A percentile compares a stretch with the other conserved stretches of the same genome.
phyloP scores from a whole-genome alignment of 148 eudicot species.

The Mesembryanthemum crystallinum region DNA sequence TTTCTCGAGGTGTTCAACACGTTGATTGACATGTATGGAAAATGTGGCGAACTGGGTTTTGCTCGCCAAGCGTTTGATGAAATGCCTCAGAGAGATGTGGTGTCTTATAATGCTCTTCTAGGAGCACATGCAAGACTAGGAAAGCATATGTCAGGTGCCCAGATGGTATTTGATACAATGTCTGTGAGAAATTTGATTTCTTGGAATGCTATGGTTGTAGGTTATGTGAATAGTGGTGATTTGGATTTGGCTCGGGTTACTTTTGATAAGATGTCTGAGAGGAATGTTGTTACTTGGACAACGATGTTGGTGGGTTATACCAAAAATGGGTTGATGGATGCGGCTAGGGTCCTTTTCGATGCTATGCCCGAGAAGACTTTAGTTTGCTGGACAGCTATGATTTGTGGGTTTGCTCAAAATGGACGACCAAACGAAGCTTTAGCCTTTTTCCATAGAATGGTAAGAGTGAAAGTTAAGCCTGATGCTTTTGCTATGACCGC shows the following conservation, averaged over 20 bases:
- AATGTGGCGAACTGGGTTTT: constrained; percentile 34
- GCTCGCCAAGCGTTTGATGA: constrained; percentile 41
- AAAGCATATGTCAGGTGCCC: constrained; percentile 33
- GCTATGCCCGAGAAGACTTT: constrained; percentile 40
- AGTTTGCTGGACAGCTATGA: constrained; percentile 47
- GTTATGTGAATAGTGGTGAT: constrained; percentile 37
- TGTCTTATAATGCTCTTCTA: constrained; percentile 42
- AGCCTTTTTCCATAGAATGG: constrained; percentile 30
- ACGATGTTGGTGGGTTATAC: constrained; percentile 44
- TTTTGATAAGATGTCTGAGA: constrained; percentile 34
- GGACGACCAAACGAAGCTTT: constrained; percentile 37
- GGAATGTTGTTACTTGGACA: constrained; percentile 42
- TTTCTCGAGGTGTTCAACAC: constrained; percentile 31
- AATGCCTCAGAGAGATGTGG: constrained; percentile 38
- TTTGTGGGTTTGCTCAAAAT: constrained; percentile 36
- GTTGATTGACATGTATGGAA: constrained; percentile 43
- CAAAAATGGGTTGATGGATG: constrained; percentile 37
- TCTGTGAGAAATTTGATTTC: constrained; percentile 34
- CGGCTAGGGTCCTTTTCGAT: constrained; percentile 29
- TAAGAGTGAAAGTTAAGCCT: constrained; percentile 28
- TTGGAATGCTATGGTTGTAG: constrained; percentile 51
- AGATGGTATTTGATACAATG: constrained; percentile 39
- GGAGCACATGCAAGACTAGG: constrained; percentile 35
- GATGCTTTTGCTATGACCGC: constrained; percentile 42
- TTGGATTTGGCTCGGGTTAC: constrained; percentile 28